Evolutionary conservation across 257 asterid genomes (phyloP).

Genomic region (Voacanga thouarsii): DNA sequence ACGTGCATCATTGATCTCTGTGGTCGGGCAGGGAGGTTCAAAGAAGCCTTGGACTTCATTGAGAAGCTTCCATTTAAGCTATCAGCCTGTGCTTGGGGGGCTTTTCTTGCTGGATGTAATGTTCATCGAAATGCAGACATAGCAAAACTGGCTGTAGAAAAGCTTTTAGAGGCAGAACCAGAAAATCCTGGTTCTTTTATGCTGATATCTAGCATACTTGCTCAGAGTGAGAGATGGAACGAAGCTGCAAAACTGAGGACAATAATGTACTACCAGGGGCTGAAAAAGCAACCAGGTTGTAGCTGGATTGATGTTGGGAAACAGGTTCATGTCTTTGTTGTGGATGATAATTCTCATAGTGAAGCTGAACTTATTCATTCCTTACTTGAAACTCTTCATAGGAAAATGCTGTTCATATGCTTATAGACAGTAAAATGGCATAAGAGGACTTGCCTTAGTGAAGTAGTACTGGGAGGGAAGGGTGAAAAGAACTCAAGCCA

Average conservation of each 20-base stretch:
- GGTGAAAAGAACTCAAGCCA: too few relatives aligned
- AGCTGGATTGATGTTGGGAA: conserved; percentile 13
- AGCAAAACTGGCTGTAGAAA: background rate
- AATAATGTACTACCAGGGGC: background rate
- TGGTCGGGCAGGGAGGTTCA: conserved; percentile 9
- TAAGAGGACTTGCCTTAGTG: background rate
- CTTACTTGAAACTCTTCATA: background rate
- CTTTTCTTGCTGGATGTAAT: background rate
- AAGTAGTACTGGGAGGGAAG: too few relatives aligned
- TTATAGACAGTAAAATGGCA: background rate
- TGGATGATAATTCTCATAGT: background rate
- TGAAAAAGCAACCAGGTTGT: conserved; percentile 13
- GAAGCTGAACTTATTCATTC: background rate
- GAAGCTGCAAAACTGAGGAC: conserved; percentile 10
- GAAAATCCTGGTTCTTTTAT: conserved; percentile 9
- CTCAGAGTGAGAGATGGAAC: conserved; percentile 1
- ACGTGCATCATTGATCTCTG: conserved; percentile 2
- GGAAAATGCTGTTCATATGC: background rate
- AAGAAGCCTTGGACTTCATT: background rate
- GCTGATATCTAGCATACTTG: background rate
- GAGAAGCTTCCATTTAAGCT: background rate
- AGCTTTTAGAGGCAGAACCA: conserved; percentile 1
- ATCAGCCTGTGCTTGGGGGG: background rate
- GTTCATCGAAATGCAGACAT: conserved; percentile 2
- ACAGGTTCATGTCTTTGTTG: conserved; percentile 9